Evolutionary conservation across 192 early-diverging fungal genomes (phyloP).

Genomic region (Phlyctochytrium arcticum): DNA sequence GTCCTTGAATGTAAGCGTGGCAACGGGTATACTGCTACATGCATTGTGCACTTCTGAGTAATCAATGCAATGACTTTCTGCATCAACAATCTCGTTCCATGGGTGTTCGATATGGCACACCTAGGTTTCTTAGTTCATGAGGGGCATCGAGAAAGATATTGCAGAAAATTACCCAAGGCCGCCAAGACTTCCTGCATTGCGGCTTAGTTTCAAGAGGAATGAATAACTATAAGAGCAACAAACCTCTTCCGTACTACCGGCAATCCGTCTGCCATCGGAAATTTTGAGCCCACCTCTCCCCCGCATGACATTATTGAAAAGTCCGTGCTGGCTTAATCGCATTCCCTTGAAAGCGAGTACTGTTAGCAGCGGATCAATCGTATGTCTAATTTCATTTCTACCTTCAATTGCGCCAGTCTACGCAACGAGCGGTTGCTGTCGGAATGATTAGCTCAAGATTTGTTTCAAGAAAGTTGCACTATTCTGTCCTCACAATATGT

Average conservation of each 20-base stretch:
- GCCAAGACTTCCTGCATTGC: conserved; percentile 10
- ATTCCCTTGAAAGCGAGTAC: not conserved
- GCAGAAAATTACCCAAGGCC: conserved; percentile 3
- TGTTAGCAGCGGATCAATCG: not conserved
- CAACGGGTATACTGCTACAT: conserved; percentile 37
- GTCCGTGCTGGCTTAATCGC: conserved; percentile 31
- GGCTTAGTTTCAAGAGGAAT: not conserved
- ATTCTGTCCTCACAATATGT: conserved; percentile 25
- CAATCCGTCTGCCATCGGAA: conserved; percentile 14
- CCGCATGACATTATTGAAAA: conserved; percentile 26
- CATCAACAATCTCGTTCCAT: conserved; percentile 18
- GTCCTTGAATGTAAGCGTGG: conserved; percentile 38
- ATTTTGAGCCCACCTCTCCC: conserved; percentile 25
- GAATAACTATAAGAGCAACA: not conserved
- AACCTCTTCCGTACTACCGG: conserved; percentile 16
- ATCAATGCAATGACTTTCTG: not conserved
- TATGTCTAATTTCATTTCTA: not conserved
- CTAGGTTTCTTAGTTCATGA: not conserved
- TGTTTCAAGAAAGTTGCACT: too few species aligned
- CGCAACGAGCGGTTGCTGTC: conserved; percentile 39
- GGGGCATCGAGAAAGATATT: not conserved
- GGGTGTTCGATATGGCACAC: conserved; percentile 20
- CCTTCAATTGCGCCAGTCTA: conserved; percentile 16
- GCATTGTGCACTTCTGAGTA: conserved; percentile 6
- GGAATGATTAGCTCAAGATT: not conserved